Conservation (phyloP, 2,329 filamentous ascomycete genomes). For the Aspergillus intermedius region DNA sequence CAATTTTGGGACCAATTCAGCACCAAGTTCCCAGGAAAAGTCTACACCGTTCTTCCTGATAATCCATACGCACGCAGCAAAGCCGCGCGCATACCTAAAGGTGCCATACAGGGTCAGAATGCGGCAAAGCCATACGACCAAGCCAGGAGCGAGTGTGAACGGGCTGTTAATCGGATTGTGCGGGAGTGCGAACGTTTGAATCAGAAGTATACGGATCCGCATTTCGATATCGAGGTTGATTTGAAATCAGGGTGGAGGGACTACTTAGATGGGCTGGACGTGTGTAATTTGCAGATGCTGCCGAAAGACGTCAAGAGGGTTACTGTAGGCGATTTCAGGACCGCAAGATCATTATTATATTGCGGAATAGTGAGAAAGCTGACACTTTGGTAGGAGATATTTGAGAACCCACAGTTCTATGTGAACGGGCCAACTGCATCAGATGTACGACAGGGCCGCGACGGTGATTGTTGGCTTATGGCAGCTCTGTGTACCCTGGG, state of each 20-base stretch:
- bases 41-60: slow-evolving; percentile 63
- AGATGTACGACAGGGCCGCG: slow-evolving; percentile 70
- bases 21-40: slow-evolving; percentile 64
- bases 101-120: slow-evolving; percentile 49
- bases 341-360: slow-evolving; percentile 5
- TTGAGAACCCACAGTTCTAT: slow-evolving; percentile 69
- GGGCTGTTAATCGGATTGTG: slow-evolving; percentile 53
- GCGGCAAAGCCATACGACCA: slow-evolving; percentile 65
- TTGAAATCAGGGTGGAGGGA: slow-evolving; percentile 54
- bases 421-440: slow-evolving; percentile 69
- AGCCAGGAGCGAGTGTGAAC: slow-evolving; percentile 61
- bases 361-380: slow-evolving; percentile 1
- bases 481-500: slow-evolving; percentile 70
- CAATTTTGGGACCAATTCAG: slow-evolving; percentile 69
- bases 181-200: slow-evolving; percentile 67
- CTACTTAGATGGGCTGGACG: slow-evolving; percentile 46
- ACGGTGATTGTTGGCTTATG: slow-evolving; percentile 83
- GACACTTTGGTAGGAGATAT: slow-evolving; percentile 59
- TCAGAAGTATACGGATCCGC: slow-evolving; percentile 77
- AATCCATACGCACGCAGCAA: slow-evolving; percentile 59
- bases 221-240: slow-evolving; percentile 78
- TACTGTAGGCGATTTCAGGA: slow-evolving; percentile 31
- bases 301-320: slow-evolving; percentile 73
- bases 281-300: slow-evolving; percentile 33
- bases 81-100: slow-evolving; percentile 50